These are phyloP conservation scores for Withania somnifera DNA, from an alignment of 305 asterid species.

Conservation along the genomic window DNA sequence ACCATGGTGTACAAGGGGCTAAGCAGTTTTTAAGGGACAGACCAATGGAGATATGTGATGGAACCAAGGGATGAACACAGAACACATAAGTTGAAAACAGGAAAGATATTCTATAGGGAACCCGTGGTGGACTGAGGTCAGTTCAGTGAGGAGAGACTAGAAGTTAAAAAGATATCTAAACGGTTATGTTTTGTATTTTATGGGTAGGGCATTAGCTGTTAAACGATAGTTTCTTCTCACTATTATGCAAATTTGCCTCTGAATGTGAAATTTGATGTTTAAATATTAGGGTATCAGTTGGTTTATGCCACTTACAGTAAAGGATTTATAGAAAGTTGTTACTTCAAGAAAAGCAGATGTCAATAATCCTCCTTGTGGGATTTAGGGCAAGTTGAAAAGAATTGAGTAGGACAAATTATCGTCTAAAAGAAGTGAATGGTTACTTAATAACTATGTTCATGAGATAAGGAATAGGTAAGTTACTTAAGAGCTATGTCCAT, in stretches of 20 bases:
- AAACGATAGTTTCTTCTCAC: not conserved
- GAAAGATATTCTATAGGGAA: not conserved
- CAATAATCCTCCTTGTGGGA: not conserved
- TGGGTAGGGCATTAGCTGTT: not conserved
- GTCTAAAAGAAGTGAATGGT: not conserved
- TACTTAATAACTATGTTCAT: not conserved
- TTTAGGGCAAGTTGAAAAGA: not conserved
- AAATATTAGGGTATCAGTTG: not conserved
- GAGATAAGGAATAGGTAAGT: not conserved
- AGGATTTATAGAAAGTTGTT: not conserved
- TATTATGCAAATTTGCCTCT: not conserved
- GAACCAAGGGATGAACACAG: not conserved
- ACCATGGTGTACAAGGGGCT: not conserved
- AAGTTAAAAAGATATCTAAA: not conserved
- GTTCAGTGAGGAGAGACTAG: not conserved
- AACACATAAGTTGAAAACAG: not conserved
- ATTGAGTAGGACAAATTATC: not conserved
- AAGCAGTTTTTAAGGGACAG: not conserved
- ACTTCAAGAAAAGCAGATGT: not conserved
- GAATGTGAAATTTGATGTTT: not conserved
- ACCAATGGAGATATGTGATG: not conserved
- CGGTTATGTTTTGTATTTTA: not conserved
- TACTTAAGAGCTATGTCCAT: no score
- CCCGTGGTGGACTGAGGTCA: not conserved
- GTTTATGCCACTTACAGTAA: not conserved